Base-by-base conservation (phyloP, 139 green algal species). In the Auxenochlorella protothecoides region DNA sequence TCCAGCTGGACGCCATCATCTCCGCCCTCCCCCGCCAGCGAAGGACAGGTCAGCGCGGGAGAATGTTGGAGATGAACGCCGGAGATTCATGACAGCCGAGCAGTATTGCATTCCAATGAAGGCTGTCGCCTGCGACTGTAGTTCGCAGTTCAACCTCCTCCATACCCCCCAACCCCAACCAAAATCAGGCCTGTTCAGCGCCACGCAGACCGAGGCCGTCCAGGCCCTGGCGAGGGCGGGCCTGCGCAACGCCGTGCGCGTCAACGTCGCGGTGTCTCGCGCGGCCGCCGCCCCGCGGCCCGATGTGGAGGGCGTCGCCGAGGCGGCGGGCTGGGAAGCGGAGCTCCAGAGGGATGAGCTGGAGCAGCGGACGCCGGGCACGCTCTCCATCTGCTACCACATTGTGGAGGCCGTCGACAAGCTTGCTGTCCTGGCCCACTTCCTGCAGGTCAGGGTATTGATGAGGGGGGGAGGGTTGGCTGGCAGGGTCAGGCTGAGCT, bases 161-260 rank as follows among this genome's bases (percentile, higher is more conserved):
- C 27, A 44, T 44, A 44, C 27, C 27, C 27, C 27, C 27, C 27
- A 44, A 44, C 1, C 27, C 27, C 27, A 44, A 44, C 27, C 27
- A 0, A 44, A 44, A 44, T 44, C 27, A 44, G 27, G 27, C 84
- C 88, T 99, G n/a, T 99, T 99, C 81, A 91, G 78, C 63, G 95
- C 95, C 11, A 99, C 95, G 5, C 94, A 98, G 73, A 98, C 93
- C 62, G 97, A 89, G 56, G 93, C 91, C 75, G 94, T 99, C 14
- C 87, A 95, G 79, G 95, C 97, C 78, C 82, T 99, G 60, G 95
- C 95, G 0, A 82, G 92, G 8, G 63, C 98, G 8, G 92, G 83
- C 12, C 97, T 97, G 63, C 70, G 75, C 15, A 80, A 89, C 59
- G 91, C 91, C 2, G 88, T 98, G 80, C 97, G 95, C 81, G 73